Percentiles rank a stretch among this genome's conserved stretches.
Evolutionary conservation across 495 filamentous ascomycete genomes (phyloP).

Genomic region (Aspergillus sclerotiicarbonarius): DNA sequence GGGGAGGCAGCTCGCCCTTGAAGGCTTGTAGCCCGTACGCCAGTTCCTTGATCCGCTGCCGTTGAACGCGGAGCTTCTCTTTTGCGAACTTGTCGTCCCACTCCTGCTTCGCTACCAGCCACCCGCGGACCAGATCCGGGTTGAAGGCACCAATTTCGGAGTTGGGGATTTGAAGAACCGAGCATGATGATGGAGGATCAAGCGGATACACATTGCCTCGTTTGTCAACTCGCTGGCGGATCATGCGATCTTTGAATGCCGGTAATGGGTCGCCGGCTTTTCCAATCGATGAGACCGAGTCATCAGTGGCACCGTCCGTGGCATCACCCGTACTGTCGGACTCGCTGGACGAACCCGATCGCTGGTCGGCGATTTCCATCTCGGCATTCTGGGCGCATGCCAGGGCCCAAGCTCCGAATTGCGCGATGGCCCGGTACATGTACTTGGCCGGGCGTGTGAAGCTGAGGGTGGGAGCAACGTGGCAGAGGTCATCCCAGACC

Average conservation of each 20-base stretch:
- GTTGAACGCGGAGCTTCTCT: slow-evolving; percentile 65
- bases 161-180: slow-evolving; percentile 57
- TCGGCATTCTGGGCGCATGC: slow-evolving; percentile 74
- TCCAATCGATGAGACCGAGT: slow-evolving; percentile 53
- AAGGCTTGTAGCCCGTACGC: slow-evolving; percentile 65
- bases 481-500: slow-evolving; percentile 92
- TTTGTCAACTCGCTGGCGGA: slow-evolving; percentile 79
- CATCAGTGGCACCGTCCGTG: slow-evolving; percentile 14
- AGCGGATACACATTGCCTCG: slow-evolving; percentile 70
- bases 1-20: slow-evolving; percentile 73
- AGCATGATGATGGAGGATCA: slow-evolving; percentile 57
- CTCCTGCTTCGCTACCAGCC: slow-evolving; percentile 66
- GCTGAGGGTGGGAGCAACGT: slow-evolving; percentile 85
- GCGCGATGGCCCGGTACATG: slow-evolving; percentile 87
- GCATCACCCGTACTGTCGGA: slow-evolving; percentile 35
- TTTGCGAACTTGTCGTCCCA: slow-evolving; percentile 70
- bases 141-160: slow-evolving; percentile 76
- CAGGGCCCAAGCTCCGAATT: slow-evolving; percentile 88
- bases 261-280: slow-evolving; percentile 81
- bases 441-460: slow-evolving; percentile 93
- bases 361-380: slow-evolving; percentile 82
- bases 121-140: slow-evolving; percentile 73
- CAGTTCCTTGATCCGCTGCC: slow-evolving; percentile 67
- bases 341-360: slow-evolving; percentile 65
- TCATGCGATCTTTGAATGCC: slow-evolving; percentile 78